These are phyloP conservation scores for Glonium stellatum DNA, from an alignment of 495 filamentous ascomycete genomes.

Conservation along the genomic window DNA sequence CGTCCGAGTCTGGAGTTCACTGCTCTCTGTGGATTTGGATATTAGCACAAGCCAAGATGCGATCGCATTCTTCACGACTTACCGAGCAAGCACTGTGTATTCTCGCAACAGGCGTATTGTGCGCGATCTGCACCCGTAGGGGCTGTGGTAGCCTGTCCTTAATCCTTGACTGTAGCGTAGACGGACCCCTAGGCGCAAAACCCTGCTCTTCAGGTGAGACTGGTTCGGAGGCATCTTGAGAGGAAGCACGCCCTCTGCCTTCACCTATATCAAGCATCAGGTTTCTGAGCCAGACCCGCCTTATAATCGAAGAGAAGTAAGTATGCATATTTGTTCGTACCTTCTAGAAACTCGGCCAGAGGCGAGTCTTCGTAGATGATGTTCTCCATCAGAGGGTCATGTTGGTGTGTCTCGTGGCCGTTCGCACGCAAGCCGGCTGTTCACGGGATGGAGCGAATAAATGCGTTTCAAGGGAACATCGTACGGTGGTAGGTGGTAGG, in stretches of 20 bases:
- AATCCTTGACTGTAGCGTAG: constrained; percentile 59
- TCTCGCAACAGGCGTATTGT: constrained; percentile 43
- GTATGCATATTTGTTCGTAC: constrained; percentile 39
- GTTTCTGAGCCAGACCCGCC: neutral
- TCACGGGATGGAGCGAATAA: neutral
- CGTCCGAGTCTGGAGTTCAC: constrained; percentile 72
- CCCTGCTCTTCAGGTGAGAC: constrained; percentile 3
- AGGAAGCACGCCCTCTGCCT: constrained; percentile 16
- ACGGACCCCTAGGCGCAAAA: constrained; percentile 70
- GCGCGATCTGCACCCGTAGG: constrained; percentile 51
- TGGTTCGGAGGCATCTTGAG: constrained; percentile 1
- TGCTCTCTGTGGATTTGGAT: constrained; percentile 37
- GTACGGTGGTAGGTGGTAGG: neutral
- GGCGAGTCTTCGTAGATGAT: constrained; percentile 86
- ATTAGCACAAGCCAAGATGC: constrained; percentile 18
- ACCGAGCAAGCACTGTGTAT: constrained; percentile 57
- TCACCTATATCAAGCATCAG: constrained; percentile 22
- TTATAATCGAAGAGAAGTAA: neutral
- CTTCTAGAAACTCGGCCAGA: constrained; percentile 88
- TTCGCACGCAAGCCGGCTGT: constrained; percentile 1
- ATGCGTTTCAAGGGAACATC: neutral
- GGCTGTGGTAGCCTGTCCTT: constrained; percentile 57
- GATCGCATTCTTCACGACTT: constrained; percentile 27
- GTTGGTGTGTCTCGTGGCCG: neutral
- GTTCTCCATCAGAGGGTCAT: constrained; percentile 64